phyloP scores from a whole-genome alignment of 768 basidiomycete species.

The Xerocomus brunneocitrinus region DNA sequence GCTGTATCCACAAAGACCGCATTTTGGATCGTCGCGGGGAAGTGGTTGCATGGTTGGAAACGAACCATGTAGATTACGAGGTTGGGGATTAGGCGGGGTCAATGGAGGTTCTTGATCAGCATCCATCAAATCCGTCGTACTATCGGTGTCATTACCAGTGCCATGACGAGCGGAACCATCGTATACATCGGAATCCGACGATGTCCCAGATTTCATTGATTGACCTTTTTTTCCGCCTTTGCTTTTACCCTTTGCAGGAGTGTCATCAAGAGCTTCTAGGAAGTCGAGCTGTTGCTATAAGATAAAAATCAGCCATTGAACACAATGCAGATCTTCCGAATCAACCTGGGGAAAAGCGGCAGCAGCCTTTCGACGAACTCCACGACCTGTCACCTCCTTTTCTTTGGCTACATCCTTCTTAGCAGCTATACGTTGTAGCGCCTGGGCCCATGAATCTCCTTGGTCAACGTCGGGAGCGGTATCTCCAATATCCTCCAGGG shows the following conservation, averaged over 20 bases:
- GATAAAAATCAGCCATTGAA: constrained; percentile 1
- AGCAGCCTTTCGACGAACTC: constrained; percentile 68
- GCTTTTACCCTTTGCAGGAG: constrained; percentile 34
- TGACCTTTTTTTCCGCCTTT: constrained; percentile 34
- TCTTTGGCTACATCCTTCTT: constrained; percentile 41
- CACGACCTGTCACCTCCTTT: constrained; percentile 61
- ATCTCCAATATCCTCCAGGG: constrained; percentile 63
- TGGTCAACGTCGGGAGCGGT: constrained; percentile 43
- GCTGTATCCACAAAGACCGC: constrained; percentile 57
- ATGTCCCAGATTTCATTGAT: constrained; percentile 25
- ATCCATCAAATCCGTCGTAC: constrained; percentile 24
- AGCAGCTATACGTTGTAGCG: constrained; percentile 48
- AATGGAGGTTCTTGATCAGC: constrained; percentile 3
- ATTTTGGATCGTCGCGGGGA: constrained; percentile 26
- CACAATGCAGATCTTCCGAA: background rate
- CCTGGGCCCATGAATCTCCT: constrained; percentile 78
- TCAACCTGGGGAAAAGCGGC: constrained; percentile 39
- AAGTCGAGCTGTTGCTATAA: constrained; percentile 31
- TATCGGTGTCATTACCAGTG: constrained; percentile 21
- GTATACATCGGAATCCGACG: constrained; percentile 42
- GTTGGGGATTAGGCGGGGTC: constrained; percentile 5
- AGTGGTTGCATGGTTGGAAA: constrained; percentile 5
- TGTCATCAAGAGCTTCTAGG: constrained; percentile 33
- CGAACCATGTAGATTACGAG: background rate
- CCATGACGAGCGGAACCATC: constrained; percentile 15